These are phyloP conservation scores for Talaromyces piceae DNA, from an alignment of 2,329 filamentous ascomycete species.

Conservation along the genomic window DNA sequence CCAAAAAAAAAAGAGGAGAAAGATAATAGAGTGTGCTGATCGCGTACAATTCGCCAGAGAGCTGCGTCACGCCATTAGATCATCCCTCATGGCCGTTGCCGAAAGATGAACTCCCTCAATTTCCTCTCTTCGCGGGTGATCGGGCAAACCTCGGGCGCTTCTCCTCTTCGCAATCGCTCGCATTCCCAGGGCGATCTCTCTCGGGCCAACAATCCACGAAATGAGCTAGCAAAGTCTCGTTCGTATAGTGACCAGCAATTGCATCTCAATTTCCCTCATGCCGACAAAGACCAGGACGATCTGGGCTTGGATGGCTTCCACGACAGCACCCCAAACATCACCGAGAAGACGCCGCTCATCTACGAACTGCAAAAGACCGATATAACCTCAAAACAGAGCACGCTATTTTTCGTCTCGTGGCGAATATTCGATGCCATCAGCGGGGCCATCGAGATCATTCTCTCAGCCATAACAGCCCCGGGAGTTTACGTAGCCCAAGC, in stretches of 20 bases:
- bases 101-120: constrained; percentile 93
- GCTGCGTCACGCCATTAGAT: constrained; percentile 26
- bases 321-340: constrained; percentile 18
- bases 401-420: constrained; percentile 52
- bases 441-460: constrained; percentile 67
- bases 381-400: constrained; percentile 28
- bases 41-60: constrained; percentile 19
- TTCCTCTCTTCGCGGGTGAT: constrained; percentile 80
- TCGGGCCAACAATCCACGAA: constrained; percentile 18
- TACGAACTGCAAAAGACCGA: constrained; percentile 32
- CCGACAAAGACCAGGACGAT: constrained; percentile 21
- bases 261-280: constrained; percentile 16
- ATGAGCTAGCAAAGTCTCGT: constrained; percentile 31
- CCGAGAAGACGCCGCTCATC: constrained; percentile 67
- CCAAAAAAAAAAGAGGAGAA: too few relatives aligned
- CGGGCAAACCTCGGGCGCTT: constrained; percentile 49
- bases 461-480: constrained; percentile 71
- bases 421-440: constrained; percentile 65
- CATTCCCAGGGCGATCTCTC: constrained; percentile 44
- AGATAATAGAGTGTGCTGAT: background rate
- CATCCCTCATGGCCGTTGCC: constrained; percentile 41
- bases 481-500: constrained; percentile 74
- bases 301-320: background rate
- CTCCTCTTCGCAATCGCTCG: constrained; percentile 46
- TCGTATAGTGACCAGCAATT: constrained; percentile 38